Evolutionary conservation across 108 stramenopile genomes (phyloP), one percentile per base, ranked within the genome.

Genomic region (Asterionellopsis glacialis): DNA sequence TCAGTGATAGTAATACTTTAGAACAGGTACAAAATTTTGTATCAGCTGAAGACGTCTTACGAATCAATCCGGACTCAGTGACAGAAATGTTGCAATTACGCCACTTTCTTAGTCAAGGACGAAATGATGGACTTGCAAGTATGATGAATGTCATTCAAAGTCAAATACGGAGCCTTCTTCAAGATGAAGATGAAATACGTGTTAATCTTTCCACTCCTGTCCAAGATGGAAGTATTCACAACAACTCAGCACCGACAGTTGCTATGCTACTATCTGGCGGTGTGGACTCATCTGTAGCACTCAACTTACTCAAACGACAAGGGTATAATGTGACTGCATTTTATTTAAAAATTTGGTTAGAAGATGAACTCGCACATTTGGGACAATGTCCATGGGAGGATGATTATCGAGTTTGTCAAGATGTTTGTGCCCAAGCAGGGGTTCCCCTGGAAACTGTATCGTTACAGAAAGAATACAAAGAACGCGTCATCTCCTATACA

Each of bases 331-430:
- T 95, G 38, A 94, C 90, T 16, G 91, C 95, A 33, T 98, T 95
- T 59, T 98, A 98, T 73, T 85, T 98, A 1, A 94, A 95, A 63
- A 98, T 98, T 62, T 98, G 97, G 97, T 83, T 98, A 21, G 94
- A 98, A 64, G 97, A 98, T 63, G 97, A 98, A 64, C 72, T 96
- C 28, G 81, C 95, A 11, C 95, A 96, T 76, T 74, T 96, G 39
- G 90, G 93, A 12, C 75, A 89, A 61, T 98, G 97, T 63, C 97
- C 97, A 10, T 98, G 95, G 95, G 95, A 96, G 72, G 93, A 96
- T 24, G 95, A 96, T 61, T 61, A 77, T 44, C 23, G 61, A 9
- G 67, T 80, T 4, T 92, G 94, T 57, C 73, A 71, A 63, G 75
- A 77, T 41, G 95, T 97, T n/a, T 98, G 97, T 66, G 83, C 89